Conservation (phyloP, 371 early-diverging fungal species). For the Gilbertella persicaria region DNA sequence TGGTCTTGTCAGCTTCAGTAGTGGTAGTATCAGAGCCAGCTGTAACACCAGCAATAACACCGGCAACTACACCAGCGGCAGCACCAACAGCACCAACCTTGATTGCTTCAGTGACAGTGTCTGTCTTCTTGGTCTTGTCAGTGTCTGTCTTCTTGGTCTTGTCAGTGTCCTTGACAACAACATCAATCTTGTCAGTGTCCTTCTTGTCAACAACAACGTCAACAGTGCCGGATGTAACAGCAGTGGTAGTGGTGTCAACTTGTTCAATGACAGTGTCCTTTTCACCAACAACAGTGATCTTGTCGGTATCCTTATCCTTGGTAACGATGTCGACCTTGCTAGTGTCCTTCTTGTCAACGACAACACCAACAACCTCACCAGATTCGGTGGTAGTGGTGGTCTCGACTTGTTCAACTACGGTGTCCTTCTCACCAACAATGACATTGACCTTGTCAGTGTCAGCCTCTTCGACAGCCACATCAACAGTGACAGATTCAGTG, state of each 20-base stretch:
- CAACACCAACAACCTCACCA: background rate
- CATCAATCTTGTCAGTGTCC: background rate
- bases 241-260: conserved; percentile 6
- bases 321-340: background rate
- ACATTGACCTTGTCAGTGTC: background rate
- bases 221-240: conserved; percentile 3
- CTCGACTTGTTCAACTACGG: background rate
- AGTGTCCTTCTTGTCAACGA: background rate
- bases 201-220: conserved; percentile 2
- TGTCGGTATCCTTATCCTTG: conserved; percentile 4
- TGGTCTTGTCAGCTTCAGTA: background rate
- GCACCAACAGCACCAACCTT: background rate
- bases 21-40: conserved; percentile 1
- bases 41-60: conserved; percentile 1
- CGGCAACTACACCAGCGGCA: conserved; percentile 2
- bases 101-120: background rate
- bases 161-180: background rate
- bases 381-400: background rate
- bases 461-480: background rate
- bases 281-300: background rate
- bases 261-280: conserved; percentile 13
- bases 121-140: background rate
- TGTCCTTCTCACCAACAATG: background rate
- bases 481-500: background rate
- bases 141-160: conserved; percentile 4